Conservation (phyloP, 2,329 filamentous ascomycete species). For the Echinosphaeria canescens region DNA sequence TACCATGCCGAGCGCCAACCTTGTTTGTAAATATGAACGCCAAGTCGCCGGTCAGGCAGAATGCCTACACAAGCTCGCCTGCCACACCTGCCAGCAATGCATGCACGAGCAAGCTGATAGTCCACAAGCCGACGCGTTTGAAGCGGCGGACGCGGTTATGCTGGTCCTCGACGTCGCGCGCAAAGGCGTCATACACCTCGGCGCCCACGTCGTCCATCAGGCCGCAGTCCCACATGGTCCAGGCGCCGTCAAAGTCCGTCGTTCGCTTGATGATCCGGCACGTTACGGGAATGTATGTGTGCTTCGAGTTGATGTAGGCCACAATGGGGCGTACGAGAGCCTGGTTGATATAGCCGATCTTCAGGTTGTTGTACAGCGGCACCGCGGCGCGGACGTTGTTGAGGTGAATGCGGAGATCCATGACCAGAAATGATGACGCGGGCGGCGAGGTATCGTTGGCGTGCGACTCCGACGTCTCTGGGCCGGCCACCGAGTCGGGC, state of each 20-base stretch:
- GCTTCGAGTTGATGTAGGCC: slow-evolving; percentile 91
- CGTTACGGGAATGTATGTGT: slow-evolving; percentile 86
- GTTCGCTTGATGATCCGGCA: slow-evolving; percentile 84
- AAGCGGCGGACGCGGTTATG: slow-evolving; percentile 69
- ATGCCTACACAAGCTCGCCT: slow-evolving; percentile 39
- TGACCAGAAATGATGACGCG: slow-evolving; percentile 67
- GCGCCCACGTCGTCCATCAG: slow-evolving; percentile 84
- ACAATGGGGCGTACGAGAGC: slow-evolving; percentile 90
- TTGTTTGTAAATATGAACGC: slow-evolving; percentile 58
- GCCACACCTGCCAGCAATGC: slow-evolving; percentile 91
- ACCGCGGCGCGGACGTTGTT: slow-evolving; percentile 90
- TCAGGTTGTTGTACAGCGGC: slow-evolving; percentile 63
- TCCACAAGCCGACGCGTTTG: slow-evolving; percentile 91
- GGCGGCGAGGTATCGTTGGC: too few species aligned
- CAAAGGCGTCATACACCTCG: slow-evolving; percentile 91
- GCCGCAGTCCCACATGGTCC: slow-evolving; percentile 86
- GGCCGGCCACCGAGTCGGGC: neutral
- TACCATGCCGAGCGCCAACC: slow-evolving; percentile 12
- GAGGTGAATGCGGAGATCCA: slow-evolving; percentile 86
- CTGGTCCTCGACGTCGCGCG: slow-evolving; percentile 73
- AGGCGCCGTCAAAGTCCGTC: slow-evolving; percentile 82
- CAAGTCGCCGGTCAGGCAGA: slow-evolving; percentile 58
- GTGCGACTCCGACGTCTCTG: slow-evolving; percentile 1
- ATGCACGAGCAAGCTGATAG: slow-evolving; percentile 75
- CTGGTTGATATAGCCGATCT: slow-evolving; percentile 91